Conservation (phyloP, 176 grass and related monocot species). For the Urochloa ruziziensis region DNA sequence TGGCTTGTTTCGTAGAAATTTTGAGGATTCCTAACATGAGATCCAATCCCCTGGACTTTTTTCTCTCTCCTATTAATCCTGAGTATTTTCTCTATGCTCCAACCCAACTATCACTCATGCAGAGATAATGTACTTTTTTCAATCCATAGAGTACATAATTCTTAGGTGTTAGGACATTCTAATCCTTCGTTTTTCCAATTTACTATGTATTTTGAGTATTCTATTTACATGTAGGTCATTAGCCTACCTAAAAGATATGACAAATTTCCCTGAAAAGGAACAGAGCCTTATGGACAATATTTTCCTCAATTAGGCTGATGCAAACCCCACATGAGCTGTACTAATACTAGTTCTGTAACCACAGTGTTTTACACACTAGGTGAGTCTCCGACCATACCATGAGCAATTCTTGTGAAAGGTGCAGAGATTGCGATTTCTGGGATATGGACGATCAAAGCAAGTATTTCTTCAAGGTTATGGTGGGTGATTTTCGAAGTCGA, state of each 20-base stretch:
- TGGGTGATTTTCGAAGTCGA: slow-evolving; percentile 22
- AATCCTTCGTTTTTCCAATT: not conserved
- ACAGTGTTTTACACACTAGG: not conserved
- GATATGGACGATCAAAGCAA: slow-evolving; percentile 13
- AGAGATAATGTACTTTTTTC: not conserved
- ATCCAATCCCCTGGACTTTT: too few species aligned
- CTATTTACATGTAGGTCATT: not conserved
- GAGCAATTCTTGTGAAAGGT: not conserved
- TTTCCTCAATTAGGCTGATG: not conserved
- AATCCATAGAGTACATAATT: too few species aligned
- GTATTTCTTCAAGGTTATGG: slow-evolving; percentile 38
- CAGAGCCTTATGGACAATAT: not conserved
- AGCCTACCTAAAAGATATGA: not conserved
- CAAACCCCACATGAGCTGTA: too few species aligned
- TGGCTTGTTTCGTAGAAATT: too few species aligned
- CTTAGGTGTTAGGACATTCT: too few species aligned
- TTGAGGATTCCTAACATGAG: too few species aligned
- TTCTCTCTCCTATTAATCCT: too few species aligned
- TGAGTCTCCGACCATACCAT: not conserved
- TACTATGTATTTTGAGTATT: not conserved
- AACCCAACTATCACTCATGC: too few species aligned
- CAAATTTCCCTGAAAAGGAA: too few species aligned
- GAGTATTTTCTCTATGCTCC: too few species aligned
- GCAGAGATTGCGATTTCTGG: not conserved
- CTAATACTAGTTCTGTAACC: not conserved